Percentiles rank a stretch among this genome's conserved stretches.
Conservation (phyloP, 371 early-diverging fungal species). For the Lichtheimia hyalospora region DNA sequence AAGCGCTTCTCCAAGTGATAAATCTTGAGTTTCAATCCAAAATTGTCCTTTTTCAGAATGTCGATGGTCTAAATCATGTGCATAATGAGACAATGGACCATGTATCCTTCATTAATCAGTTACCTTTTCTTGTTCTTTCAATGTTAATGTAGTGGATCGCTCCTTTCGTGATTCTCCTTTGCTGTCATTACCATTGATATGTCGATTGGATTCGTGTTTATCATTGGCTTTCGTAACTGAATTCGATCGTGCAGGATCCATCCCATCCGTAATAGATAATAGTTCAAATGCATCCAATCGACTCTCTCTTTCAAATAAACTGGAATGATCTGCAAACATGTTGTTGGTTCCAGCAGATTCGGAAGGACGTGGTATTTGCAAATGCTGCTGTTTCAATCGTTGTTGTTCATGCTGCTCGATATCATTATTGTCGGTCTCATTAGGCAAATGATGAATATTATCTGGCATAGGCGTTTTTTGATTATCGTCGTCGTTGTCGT, state of each 20-base stretch:
- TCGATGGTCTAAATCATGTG: slow-evolving; percentile 60
- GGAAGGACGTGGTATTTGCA: neutral
- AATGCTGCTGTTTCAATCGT: neutral
- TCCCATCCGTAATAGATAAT: slow-evolving; percentile 7
- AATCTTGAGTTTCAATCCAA: slow-evolving; percentile 66
- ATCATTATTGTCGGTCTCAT: neutral
- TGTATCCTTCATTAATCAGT: neutral
- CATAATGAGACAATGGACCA: neutral
- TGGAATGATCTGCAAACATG: neutral
- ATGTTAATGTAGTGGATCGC: slow-evolving; percentile 39
- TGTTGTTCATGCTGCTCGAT: neutral
- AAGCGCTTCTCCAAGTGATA: slow-evolving; percentile 67
- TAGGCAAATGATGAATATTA: neutral
- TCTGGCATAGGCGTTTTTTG: slow-evolving; percentile 3
- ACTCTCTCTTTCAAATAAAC: slow-evolving; percentile 12
- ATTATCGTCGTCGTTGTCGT: slow-evolving; percentile 4
- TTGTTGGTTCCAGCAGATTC: neutral
- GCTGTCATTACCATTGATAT: slow-evolving; percentile 1
- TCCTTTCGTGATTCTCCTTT: slow-evolving; percentile 12
- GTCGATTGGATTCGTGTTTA: neutral
- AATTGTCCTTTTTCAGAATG: slow-evolving; percentile 67
- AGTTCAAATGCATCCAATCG: slow-evolving; percentile 13
- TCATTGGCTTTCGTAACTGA: neutral
- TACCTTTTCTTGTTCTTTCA: slow-evolving; percentile 71
- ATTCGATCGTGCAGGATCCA: neutral